Evolutionary conservation across 2,329 filamentous ascomycete species (phyloP).

Genomic region (Epichloe elymi): DNA sequence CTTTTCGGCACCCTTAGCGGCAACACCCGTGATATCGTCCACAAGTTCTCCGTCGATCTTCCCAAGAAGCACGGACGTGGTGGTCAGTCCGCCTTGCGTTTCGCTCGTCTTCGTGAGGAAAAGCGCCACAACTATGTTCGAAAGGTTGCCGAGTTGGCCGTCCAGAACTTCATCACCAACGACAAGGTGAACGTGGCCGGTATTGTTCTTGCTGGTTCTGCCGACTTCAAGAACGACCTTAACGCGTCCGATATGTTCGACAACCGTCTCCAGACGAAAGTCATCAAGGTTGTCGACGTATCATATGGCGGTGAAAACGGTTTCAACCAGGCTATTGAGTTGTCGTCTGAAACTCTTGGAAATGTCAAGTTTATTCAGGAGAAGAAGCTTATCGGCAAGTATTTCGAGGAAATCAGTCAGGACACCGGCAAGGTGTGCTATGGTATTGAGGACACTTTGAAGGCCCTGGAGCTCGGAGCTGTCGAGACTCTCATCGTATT

Average conservation of each 20-base stretch:
- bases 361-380: slow-evolving; percentile 99
- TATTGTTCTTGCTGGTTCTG: slow-evolving; percentile 87
- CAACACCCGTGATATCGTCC: slow-evolving; percentile 90
- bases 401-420: slow-evolving; percentile 98
- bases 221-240: slow-evolving; percentile 98
- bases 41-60: slow-evolving; percentile 97
- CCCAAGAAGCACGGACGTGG: slow-evolving; percentile 99
- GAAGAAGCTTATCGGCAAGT: slow-evolving; percentile 98
- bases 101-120: slow-evolving; percentile 96
- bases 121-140: slow-evolving; percentile 99
- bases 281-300: slow-evolving; percentile 98
- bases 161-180: slow-evolving; percentile 96
- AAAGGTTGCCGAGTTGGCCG: slow-evolving; percentile 93
- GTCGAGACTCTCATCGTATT: slow-evolving; percentile 92
- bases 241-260: slow-evolving; percentile 98
- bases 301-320: slow-evolving; percentile 98
- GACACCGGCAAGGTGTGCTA: slow-evolving; percentile 97
- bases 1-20: slow-evolving; percentile 94
- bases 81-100: slow-evolving; percentile 99
- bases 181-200: slow-evolving; percentile 98
- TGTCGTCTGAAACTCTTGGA: slow-evolving; percentile 86
- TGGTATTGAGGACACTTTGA: slow-evolving; percentile 93
- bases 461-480: slow-evolving; percentile 89
- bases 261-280: slow-evolving; percentile 77
- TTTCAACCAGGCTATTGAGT: slow-evolving; percentile 97